Evolutionary conservation across 225 moss, liverwort and hornwort species (phyloP).

Genomic region (Climacium dendroides): DNA sequence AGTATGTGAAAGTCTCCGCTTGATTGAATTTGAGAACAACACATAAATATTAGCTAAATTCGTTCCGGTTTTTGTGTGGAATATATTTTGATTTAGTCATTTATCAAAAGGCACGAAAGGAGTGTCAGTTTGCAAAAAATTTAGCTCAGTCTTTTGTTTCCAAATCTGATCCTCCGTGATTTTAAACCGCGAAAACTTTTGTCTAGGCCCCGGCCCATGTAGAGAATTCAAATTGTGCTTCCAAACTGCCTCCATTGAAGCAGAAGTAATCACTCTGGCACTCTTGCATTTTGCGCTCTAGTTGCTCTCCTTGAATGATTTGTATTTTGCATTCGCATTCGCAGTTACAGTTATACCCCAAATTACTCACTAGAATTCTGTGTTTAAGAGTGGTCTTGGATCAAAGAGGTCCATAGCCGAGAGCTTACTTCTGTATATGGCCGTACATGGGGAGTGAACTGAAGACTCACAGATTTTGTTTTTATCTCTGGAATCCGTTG

Average conservation of each 20-base stretch:
- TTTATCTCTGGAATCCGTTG: neutral
- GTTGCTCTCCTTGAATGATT: neutral
- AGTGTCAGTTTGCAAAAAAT: neutral
- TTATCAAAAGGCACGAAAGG: neutral
- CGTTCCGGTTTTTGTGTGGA: neutral
- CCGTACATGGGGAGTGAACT: too few species aligned
- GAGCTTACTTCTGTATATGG: neutral
- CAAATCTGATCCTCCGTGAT: neutral
- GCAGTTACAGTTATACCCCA: neutral
- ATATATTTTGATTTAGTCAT: neutral
- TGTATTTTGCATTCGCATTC: neutral
- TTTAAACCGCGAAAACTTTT: neutral
- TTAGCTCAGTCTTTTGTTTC: neutral
- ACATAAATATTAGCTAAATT: neutral
- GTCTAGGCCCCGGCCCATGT: too few species aligned
- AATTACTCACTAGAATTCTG: neutral
- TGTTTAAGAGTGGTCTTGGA: neutral
- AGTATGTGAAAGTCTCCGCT: slow-evolving; percentile 27
- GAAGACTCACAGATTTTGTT: neutral
- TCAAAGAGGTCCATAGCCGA: neutral
- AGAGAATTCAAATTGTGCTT: neutral
- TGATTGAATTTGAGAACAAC: neutral
- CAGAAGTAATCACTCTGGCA: neutral
- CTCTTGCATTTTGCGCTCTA: neutral
- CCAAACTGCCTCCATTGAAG: neutral